A percentile compares a stretch with the other conserved stretches of the same genome.
These are phyloP conservation scores for Zea luxurians DNA, from an alignment of 176 grass and related monocot species.

Conservation along the genomic window DNA sequence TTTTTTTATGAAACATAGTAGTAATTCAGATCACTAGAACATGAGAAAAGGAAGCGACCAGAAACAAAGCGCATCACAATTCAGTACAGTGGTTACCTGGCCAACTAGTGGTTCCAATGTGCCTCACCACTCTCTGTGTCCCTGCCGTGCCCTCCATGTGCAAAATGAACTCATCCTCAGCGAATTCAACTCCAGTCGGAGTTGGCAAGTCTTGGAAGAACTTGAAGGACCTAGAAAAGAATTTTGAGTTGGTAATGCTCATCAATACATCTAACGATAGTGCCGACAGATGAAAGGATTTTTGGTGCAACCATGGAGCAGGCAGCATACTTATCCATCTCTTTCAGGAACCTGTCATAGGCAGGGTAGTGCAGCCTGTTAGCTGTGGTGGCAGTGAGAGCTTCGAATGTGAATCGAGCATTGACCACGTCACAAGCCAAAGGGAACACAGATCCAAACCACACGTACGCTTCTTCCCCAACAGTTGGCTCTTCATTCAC, in stretches of 20 bases:
- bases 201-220: slow-evolving; percentile 54
- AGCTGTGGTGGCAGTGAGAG: slow-evolving; percentile 62
- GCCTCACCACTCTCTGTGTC: slow-evolving; percentile 77
- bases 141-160: slow-evolving; percentile 67
- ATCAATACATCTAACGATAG: background rate
- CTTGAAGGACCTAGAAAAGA: slow-evolving; percentile 48
- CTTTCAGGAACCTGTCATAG: slow-evolving; percentile 84
- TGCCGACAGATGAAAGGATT: background rate
- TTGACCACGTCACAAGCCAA: slow-evolving; percentile 80
- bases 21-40: background rate
- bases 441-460: slow-evolving; percentile 81
- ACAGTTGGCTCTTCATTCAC: slow-evolving; percentile 74
- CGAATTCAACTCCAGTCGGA: slow-evolving; percentile 64
- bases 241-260: background rate
- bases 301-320: background rate
- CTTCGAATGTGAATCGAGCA: slow-evolving; percentile 85
- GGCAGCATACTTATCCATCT: slow-evolving; percentile 74
- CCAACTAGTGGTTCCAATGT: slow-evolving; percentile 65
- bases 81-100: slow-evolving; percentile 57
- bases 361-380: slow-evolving; percentile 81
- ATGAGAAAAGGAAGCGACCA: background rate
- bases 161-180: slow-evolving; percentile 77
- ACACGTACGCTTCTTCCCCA: slow-evolving; percentile 77
- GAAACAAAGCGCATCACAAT: slow-evolving; percentile 1
- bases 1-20: too few relatives aligned